These are phyloP conservation scores for Halenospora varia DNA, from an alignment of 495 filamentous ascomycete species.

Conservation along the genomic window DNA sequence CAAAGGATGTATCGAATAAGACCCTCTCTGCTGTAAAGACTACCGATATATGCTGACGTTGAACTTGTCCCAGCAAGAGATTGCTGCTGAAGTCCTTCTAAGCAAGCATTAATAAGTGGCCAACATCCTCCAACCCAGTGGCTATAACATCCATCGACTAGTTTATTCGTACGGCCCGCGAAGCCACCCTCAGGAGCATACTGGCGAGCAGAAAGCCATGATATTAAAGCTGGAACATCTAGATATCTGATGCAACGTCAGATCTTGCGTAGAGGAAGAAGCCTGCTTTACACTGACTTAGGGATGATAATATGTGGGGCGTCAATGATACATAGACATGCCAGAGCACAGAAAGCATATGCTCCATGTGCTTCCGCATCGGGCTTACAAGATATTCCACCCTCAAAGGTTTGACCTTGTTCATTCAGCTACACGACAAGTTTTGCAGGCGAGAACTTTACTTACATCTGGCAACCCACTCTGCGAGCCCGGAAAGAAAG, in stretches of 20 bases:
- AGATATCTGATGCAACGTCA: constrained; percentile 53
- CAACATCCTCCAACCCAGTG: constrained; percentile 97
- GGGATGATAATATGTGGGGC: constrained; percentile 66
- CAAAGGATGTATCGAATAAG: constrained; percentile 81
- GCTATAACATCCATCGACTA: constrained; percentile 96
- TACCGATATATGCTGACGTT: constrained; percentile 4
- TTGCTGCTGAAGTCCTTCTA: constrained; percentile 42
- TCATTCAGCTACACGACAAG: constrained; percentile 13
- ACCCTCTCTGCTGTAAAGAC: constrained; percentile 78
- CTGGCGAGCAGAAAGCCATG: constrained; percentile 86
- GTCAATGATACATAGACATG: constrained; percentile 77
- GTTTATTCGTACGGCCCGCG: constrained; percentile 92
- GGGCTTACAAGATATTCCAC: constrained; percentile 80
- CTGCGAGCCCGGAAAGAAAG: constrained; percentile 64
- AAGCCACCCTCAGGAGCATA: constrained; percentile 90
- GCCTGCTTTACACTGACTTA: constrained; percentile 42
- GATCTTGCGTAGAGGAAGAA: not conserved
- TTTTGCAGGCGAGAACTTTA: constrained; percentile 12
- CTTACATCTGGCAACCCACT: constrained; percentile 82
- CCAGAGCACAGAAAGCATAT: constrained; percentile 93
- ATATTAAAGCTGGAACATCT: constrained; percentile 69
- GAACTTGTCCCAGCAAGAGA: not conserved
- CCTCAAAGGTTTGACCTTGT: constrained; percentile 87
- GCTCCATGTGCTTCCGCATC: constrained; percentile 90
- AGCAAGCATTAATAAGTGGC: constrained; percentile 79